Base-by-base conservation (phyloP, 129 eudicot genomes). In the Chrysanthemum lavandulifolium region DNA sequence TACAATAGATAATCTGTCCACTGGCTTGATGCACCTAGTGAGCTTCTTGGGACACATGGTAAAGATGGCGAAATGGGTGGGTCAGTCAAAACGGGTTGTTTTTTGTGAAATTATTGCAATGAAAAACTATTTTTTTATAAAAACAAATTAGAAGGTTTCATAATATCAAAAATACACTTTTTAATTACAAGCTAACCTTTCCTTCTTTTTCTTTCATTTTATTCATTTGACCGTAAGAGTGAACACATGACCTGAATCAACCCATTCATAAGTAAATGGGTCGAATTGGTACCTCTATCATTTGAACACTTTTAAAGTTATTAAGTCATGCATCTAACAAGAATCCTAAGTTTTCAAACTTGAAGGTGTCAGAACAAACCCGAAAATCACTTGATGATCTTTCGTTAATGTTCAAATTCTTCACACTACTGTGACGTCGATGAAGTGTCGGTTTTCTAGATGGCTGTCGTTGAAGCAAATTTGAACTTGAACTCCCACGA, bases 321-420 rank as follows among this genome's bases (percentile, higher is more conserved):
- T 61, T 21, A 50, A 13, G 13, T 31, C 62, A 62, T 72, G 50
- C 31, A 48, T 25, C 11, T 47, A 10, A 4, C 31, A 56, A 36
- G 53, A 45, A 57, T 56, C 4, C 6, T 13, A 60, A 2, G 4
- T 13, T 54, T 31, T 33, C 13, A 43, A 56, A 66, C 65, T 74
- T 54, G 18, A 54, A 31, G 12, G 57, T 19, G 72, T 78, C n/a
- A 72, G 18, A 74, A 75, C 88, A 72, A 71, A 93, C 98, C 98
- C 90, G 86, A 71, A 88, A 72, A 73, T 69, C 79, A 68, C 48
- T 58, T 33, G 78, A 36, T 6, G 76, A 40, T 10, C 82, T 68
- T 73, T 73, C 82, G 10, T 51, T 81, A 60, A 71, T 68, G 61
- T 83, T 82, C 36, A 74, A 45, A 72, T 45, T 78, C 78, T 78